phyloP scores from a whole-genome alignment of 1,139 yeast species.

The Yamadazyma jaroonii region DNA sequence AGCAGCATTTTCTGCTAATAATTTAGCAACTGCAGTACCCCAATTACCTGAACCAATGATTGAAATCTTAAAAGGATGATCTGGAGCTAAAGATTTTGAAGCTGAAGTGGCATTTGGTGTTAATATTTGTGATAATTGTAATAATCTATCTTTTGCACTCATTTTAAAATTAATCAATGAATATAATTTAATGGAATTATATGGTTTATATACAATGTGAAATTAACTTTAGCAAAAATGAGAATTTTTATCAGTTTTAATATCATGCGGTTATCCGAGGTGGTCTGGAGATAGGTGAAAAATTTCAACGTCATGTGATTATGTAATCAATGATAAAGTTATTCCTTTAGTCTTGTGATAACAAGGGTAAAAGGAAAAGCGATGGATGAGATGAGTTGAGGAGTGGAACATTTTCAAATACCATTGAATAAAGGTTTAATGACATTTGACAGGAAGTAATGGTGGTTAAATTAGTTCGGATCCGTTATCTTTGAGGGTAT shows the following conservation, averaged over 20 bases:
- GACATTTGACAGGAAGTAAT: no score
- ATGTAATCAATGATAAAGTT: neutral
- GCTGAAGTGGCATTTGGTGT: conserved; percentile 20
- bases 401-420: no score
- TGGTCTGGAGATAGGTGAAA: neutral
- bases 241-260: neutral
- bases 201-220: neutral
- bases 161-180: neutral
- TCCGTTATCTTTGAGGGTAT: no score
- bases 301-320: neutral
- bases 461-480: no score
- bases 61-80: conserved; percentile 37
- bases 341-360: neutral
- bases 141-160: conserved; percentile 34
- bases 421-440: no score
- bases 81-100: conserved; percentile 21
- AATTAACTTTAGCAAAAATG: neutral
- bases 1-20: conserved; percentile 42
- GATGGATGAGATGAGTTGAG: no score
- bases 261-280: conserved; percentile 1
- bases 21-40: conserved; percentile 51
- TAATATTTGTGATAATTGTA: conserved; percentile 37
- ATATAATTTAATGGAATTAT: neutral
- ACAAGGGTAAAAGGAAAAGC: no score
- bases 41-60: conserved; percentile 50